Base-by-base conservation (phyloP, 2,329 filamentous ascomycete genomes). In the Talaromyces islandicus region DNA sequence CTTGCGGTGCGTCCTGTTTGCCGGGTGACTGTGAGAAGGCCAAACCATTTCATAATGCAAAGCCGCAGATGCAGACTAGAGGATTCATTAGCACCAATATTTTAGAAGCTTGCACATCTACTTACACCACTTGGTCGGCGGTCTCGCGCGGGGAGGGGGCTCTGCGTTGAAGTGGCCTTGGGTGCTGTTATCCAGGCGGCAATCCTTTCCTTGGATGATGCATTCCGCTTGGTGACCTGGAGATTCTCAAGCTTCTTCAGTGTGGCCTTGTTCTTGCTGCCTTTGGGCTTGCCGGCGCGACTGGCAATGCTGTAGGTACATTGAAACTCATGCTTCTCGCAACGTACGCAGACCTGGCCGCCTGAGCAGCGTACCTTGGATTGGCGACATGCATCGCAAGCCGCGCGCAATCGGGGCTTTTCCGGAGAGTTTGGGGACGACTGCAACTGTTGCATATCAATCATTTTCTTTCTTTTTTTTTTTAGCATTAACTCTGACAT, bases 341-440 rank as follows among this genome's bases (percentile, higher is more conserved):
- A 75, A 14, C 73, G 71, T 43, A 70, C 70, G 64, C 73, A 75
- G n/a, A 69, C 67, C 51, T 69, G 69, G 55, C 73, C 72, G 51
- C 71, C 70, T 2, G 71, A 73, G 64, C 73, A 75, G 64, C 75
- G 75, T 50, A 75, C 73, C 59, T 75, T 75, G 29, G 73, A 75
- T 62, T 75, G 73, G 32, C 73, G 67, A 65, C 73, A 75, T 35
- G 73, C 73, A 62, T 75, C 73, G 57, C 73, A 75, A 19, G 73
- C 73, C 19, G 73, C 69, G 63, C 73, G 71, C 21, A 74, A 70
- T 60, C 73, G 73, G 41, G 72, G 72, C 54, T 67, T 63, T 43
- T 57, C 58, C 38, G 60, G 35, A 12, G 46, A 56, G 27, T 27
- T 32, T 11, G 60, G 54, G 11, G 57, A 56, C 54, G n/a, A n/a